Evolutionary conservation across 495 filamentous ascomycete species (phyloP).

Genomic region (Talaromyces ruber): DNA sequence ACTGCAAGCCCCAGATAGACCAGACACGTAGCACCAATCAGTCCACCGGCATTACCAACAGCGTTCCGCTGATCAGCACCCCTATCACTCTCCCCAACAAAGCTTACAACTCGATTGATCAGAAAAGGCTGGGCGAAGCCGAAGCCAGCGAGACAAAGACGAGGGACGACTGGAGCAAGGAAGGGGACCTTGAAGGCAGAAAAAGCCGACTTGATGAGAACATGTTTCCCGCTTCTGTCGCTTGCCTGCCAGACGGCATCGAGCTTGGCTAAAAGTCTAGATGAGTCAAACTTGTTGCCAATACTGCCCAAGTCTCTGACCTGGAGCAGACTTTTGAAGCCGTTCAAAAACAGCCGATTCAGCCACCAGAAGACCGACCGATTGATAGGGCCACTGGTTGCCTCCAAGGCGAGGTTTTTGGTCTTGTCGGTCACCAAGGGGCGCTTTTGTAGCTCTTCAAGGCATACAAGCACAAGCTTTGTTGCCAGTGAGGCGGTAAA

Average conservation of each 20-base stretch:
- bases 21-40: constrained; percentile 40
- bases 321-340: constrained; percentile 27
- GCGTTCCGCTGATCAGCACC: constrained; percentile 4
- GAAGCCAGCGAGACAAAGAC: constrained; percentile 47
- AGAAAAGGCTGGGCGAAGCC: constrained; percentile 57
- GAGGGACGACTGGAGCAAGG: constrained; percentile 38
- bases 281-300: constrained; percentile 17
- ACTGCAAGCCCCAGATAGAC: constrained; percentile 44
- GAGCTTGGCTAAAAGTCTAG: constrained; percentile 19
- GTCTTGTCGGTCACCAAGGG: neutral
- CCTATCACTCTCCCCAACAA: constrained; percentile 23
- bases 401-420: neutral
- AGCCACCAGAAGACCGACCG: constrained; percentile 10
- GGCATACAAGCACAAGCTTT: neutral
- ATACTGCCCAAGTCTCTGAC: constrained; percentile 24
- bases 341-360: constrained; percentile 12
- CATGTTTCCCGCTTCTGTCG: constrained; percentile 2
- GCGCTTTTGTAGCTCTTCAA: neutral
- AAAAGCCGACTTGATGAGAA: neutral
- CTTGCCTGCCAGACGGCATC: constrained; percentile 15
- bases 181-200: constrained; percentile 35
- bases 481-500: neutral
- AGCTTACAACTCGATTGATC: constrained; percentile 41
- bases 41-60: constrained; percentile 35
- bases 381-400: constrained; percentile 8